Evolutionary conservation across 331 rosid species (phyloP), one percentile per base, ranked within the genome.

Genomic region (Prunus yedoensis): DNA sequence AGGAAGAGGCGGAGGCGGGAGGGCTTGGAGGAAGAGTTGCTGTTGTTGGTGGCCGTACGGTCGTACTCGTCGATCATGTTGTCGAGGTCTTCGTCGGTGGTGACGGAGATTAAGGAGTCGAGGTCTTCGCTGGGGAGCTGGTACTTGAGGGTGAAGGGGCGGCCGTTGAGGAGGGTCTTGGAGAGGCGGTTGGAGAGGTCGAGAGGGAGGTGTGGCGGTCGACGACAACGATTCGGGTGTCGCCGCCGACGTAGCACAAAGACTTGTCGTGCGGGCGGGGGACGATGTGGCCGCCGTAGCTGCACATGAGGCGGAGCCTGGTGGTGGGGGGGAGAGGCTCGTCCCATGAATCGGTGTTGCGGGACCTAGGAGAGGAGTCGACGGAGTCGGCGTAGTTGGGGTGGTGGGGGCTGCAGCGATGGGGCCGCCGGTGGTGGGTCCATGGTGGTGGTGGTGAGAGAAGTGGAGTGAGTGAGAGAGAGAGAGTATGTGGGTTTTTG

Each of bases 61-160:
- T 95, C 97, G 71, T 90, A 95, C 84, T 95, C 97, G 3, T 95
- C 99, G 84, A 95, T 89, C 97, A 95, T 92, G 77, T 95, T 95
- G 43, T 95, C 97, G 1, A 95, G 84, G 83, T 95, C 99, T 28
- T 95, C 99, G 12, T 95, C 97, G 50, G 97, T 92, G 7, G 97
- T 88, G 1, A 95, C 91, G 0, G 99, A 95, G 70, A 95, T 90
- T 6, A 95, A 77, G 2, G 99, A 95, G 76, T 92, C 97, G 2
- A 95, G 90, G 87, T 95, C 99, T 66, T 95, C 97, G 81, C 85
- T 90, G 0, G 97, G 97, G 13, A 95, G 97, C 82, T 92, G 97
- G 78, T 95, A 95, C 78, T 92, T 95, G 18, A 95, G 88, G 21
- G 90, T 88, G 79, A 95, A 95, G 8, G 87, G 28, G 23, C 88